Conservation (phyloP, 768 basidiomycete genomes). For the Tylopilus vinaceipallidus region DNA sequence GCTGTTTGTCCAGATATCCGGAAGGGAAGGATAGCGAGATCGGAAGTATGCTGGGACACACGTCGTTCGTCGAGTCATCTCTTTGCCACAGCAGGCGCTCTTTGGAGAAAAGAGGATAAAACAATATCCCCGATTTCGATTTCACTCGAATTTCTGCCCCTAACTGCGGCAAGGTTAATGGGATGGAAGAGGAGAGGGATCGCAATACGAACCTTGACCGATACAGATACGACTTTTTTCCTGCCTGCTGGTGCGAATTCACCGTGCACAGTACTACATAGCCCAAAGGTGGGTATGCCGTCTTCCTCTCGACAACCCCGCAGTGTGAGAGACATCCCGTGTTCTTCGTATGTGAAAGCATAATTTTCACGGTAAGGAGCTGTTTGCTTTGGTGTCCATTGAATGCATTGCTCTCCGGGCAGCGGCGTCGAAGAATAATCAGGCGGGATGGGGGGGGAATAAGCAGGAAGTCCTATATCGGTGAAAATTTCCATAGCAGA, state of each 20-base stretch:
- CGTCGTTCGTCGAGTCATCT: conserved; percentile 2
- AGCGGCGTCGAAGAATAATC: conserved; percentile 55
- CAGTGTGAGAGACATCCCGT: conserved; percentile 29
- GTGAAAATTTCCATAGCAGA: conserved; percentile 15
- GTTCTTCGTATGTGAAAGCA: conserved; percentile 32
- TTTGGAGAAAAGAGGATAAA: conserved; percentile 24
- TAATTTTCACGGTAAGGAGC: conserved; percentile 13
- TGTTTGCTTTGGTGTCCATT: conserved; percentile 39
- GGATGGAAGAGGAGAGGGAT: not conserved
- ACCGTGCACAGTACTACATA: conserved; percentile 28
- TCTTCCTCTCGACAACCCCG: conserved; percentile 32
- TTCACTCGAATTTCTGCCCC: conserved; percentile 24
- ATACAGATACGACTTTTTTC: conserved; percentile 25
- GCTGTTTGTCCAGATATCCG: conserved; percentile 22
- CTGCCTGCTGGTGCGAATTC: conserved; percentile 29
- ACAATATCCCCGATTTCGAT: conserved; percentile 4
- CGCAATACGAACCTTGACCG: conserved; percentile 24
- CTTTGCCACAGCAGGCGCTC: conserved; percentile 24
- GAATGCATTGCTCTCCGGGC: conserved; percentile 51
- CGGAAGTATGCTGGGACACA: conserved; percentile 30
- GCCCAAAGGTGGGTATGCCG: conserved; percentile 29
- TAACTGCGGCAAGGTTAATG: conserved; percentile 16
- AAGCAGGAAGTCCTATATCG: conserved; percentile 41
- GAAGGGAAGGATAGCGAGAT: conserved; percentile 31
- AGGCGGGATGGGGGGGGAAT: conserved; percentile 55